Percentiles rank a stretch among this genome's conserved stretches.
These are phyloP conservation scores for Buxus sempervirens DNA, from an alignment of 164 flowering plant species.

Conservation along the genomic window DNA sequence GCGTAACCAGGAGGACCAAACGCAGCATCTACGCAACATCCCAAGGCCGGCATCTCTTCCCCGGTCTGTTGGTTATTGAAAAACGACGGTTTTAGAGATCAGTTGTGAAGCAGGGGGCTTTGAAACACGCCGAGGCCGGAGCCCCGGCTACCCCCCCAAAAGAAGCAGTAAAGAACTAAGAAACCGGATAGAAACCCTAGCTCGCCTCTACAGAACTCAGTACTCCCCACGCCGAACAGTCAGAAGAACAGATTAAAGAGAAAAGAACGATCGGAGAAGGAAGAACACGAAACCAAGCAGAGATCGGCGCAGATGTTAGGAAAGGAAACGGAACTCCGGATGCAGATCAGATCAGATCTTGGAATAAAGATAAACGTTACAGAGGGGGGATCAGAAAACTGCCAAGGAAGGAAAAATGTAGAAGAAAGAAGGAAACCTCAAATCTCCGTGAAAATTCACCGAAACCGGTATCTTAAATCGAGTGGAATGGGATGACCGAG, in stretches of 20 bases:
- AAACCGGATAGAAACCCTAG: conserved; percentile 37
- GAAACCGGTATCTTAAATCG: no score
- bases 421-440: no score
- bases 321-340: neutral
- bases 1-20: conserved; percentile 61
- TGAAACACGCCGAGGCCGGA: conserved; percentile 98
- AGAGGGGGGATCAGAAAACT: no score
- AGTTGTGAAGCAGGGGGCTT: conserved; percentile 88
- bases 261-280: neutral
- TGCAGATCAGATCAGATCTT: neutral
- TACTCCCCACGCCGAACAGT: conserved; percentile 54
- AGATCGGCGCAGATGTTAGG: conserved; percentile 7
- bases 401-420: no score
- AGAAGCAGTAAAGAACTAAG: conserved; percentile 56
- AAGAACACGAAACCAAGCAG: neutral
- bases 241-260: conserved; percentile 42
- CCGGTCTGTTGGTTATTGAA: conserved; percentile 6
- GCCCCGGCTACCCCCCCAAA: conserved; percentile 99
- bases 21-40: conserved; percentile 62
- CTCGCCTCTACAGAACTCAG: conserved; percentile 24
- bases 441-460: no score
- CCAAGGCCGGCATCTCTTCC: conserved; percentile 92
- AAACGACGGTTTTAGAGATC: conserved; percentile 12
- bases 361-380: neutral
- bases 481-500: no score